Conservation (phyloP, 306 rosid genomes). For the Casuarina cunninghamiana region DNA sequence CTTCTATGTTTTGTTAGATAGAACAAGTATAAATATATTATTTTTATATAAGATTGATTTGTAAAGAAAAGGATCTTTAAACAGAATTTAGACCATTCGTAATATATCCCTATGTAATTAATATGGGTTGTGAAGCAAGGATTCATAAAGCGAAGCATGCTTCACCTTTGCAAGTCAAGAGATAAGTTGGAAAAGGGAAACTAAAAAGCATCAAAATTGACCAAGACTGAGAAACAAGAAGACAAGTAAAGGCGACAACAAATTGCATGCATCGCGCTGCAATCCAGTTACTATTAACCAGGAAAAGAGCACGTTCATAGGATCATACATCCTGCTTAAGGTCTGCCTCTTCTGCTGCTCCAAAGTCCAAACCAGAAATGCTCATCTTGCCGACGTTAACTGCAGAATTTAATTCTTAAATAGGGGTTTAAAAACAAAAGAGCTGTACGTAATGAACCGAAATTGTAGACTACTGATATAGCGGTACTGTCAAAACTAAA, state of each 20-base stretch:
- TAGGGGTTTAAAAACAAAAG: neutral
- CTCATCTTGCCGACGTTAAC: conserved; percentile 87
- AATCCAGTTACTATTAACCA: neutral
- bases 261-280: no score
- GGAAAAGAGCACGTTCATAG: neutral
- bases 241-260: neutral
- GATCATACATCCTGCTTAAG: conserved; percentile 2
- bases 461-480: neutral
- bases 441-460: neutral
- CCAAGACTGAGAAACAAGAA: neutral
- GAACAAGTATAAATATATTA: neutral
- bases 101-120: no score
- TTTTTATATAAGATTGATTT: no score
- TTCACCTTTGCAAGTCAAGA: neutral
- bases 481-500: neutral
- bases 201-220: conserved; percentile 3
- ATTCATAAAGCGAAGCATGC: neutral
- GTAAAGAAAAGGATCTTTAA: no score
- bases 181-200: neutral
- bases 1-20: neutral
- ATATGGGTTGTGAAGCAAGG: no score
- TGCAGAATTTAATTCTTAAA: conserved; percentile 39
- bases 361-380: conserved; percentile 65
- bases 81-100: no score
- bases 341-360: conserved; percentile 47